Evolutionary conservation across 2,329 filamentous ascomycete genomes (phyloP), one percentile per base, ranked within the genome.

Genomic region (Whalleya microplaca): DNA sequence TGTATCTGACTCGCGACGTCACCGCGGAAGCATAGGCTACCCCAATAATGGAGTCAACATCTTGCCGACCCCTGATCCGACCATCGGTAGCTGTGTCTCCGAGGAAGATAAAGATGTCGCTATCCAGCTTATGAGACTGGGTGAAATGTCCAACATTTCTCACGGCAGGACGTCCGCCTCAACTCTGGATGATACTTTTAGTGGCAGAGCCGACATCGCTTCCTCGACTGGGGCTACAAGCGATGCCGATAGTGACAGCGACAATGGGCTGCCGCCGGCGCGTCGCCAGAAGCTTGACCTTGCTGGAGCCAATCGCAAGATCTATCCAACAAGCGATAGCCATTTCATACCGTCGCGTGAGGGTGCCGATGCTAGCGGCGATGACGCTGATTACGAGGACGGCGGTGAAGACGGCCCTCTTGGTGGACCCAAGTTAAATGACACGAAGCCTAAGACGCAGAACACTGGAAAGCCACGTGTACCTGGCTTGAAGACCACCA

Each of bases 21-120:
- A 87, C 64, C 87, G 89, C 56, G 84, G 84, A 53, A 86, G 85
- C 69, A 80, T 84, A 58, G 81, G 80, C 56, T 84, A 84, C 62
- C 77, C 81, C 37, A 61, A 51, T 41, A 75, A 76, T 63, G 75
- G 78, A 62, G 73, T 76, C 47, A 86, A 87, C 52, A 84, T 96
- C 65, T 80, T 97, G 62, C 93, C 93, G 19, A 99, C 95, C 2
- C 95, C 95, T 21, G 95, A 98, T 68, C 94, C 94, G n/a, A 99
- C 95, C 12, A 90, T 98, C 66, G 91, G 91, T 52, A 98, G 94
- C 76, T 96, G 92, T 73, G 94, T 99, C 74, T 98, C 94, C 14
- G 95, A 99, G 72, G 95, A 99, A 75, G 85, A 88, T 66, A 88
- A 88, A 71, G 95, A 99, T 75, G 95, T 98, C 60, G 95, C 95